Evolutionary conservation across 1,284 basidiomycete species (phyloP).

Genomic region (Amylostereum areolatum): DNA sequence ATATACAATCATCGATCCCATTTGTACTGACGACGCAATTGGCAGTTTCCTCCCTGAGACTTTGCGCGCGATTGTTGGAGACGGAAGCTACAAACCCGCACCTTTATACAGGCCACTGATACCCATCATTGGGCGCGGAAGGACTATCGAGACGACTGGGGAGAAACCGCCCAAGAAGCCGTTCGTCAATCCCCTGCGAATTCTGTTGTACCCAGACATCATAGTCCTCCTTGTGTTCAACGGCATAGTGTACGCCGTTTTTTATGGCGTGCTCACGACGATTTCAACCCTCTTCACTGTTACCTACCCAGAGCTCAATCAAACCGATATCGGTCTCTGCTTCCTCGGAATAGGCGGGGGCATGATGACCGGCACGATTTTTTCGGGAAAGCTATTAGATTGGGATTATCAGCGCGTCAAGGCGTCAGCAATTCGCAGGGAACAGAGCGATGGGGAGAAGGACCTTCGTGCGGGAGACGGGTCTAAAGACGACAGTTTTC

Average conservation of each 20-base stretch:
- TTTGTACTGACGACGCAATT: background rate
- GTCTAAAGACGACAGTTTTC: slow-evolving; percentile 37
- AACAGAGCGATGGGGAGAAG: slow-evolving; percentile 19
- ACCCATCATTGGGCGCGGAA: slow-evolving; percentile 42
- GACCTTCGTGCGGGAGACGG: slow-evolving; percentile 18
- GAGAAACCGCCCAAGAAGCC: slow-evolving; percentile 26
- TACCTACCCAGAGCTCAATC: slow-evolving; percentile 54
- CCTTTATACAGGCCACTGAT: slow-evolving; percentile 47
- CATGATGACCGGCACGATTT: slow-evolving; percentile 40
- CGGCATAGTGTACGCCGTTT: slow-evolving; percentile 52
- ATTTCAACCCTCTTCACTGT: slow-evolving; percentile 57
- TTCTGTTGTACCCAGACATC: slow-evolving; percentile 57
- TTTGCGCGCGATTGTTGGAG: slow-evolving; percentile 45
- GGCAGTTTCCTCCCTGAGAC: slow-evolving; percentile 45
- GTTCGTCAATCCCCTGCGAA: slow-evolving; percentile 51
- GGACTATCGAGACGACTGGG: slow-evolving; percentile 8
- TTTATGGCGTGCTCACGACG: slow-evolving; percentile 60
- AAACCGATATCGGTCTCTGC: slow-evolving; percentile 64
- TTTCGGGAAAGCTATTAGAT: slow-evolving; percentile 51
- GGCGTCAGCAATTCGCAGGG: slow-evolving; percentile 17
- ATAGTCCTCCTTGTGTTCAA: slow-evolving; percentile 58
- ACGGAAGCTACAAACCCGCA: slow-evolving; percentile 48
- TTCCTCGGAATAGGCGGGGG: slow-evolving; percentile 65
- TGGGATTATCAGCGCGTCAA: slow-evolving; percentile 44
- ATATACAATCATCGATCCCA: background rate